These are phyloP conservation scores for Gaeumannomyces sp. DNA, from an alignment of 2,329 filamentous ascomycete genomes.

Conservation along the genomic window DNA sequence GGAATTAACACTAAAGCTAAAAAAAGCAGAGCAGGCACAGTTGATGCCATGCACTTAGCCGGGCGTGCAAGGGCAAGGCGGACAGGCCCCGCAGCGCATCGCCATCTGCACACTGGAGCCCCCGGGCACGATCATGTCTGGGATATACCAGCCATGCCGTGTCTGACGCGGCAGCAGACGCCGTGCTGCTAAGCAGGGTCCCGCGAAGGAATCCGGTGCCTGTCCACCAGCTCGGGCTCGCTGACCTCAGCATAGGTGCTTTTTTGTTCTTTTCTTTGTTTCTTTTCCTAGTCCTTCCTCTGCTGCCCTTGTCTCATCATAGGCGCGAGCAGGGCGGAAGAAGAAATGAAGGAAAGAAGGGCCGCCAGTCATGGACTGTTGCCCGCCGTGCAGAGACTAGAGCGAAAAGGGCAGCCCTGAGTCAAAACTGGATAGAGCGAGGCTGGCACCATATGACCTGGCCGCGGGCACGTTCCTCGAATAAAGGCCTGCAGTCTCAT, in stretches of 20 bases:
- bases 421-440: neutral
- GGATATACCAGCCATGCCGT: neutral
- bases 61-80: too few relatives aligned
- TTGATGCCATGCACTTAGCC: neutral
- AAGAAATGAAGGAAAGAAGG: neutral
- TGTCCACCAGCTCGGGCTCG: neutral
- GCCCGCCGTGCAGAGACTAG: neutral
- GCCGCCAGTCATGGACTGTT: neutral
- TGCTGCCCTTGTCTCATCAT: neutral
- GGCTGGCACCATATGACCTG: neutral
- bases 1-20: neutral
- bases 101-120: neutral
- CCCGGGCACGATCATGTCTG: neutral
- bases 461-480: too few relatives aligned
- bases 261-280: neutral
- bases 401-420: neutral
- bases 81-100: neutral
- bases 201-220: neutral
- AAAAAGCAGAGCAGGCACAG: neutral
- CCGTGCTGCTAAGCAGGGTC: neutral
- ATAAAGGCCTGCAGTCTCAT: too few relatives aligned
- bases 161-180: neutral
- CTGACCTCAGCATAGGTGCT: neutral
- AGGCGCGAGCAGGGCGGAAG: neutral
- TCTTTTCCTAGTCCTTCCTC: neutral